These are phyloP conservation scores for Solanum microdontum DNA, from an alignment of 257 asterid genomes.

Conservation along the genomic window DNA sequence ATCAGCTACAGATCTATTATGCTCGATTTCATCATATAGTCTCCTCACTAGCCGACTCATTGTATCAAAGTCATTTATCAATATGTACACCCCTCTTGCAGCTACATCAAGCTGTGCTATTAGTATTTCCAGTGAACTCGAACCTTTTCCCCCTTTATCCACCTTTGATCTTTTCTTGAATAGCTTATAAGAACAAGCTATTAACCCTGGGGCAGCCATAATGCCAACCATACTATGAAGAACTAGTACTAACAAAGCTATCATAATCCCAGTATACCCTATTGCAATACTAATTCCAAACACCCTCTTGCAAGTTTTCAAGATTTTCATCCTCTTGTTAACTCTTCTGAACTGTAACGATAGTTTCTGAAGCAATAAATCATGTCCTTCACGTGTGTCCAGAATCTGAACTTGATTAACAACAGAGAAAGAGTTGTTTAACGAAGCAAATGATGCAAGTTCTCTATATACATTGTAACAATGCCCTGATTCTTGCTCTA, in stretches of 20 bases:
- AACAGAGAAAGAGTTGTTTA: conserved; percentile 34
- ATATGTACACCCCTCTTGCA: conserved; percentile 48
- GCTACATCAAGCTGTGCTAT: conserved; percentile 48
- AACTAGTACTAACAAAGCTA: conserved; percentile 17
- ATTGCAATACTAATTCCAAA: conserved; percentile 12
- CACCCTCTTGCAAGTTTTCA: conserved; percentile 15
- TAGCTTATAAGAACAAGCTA: conserved; percentile 5
- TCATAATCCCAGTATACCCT: conserved; percentile 18
- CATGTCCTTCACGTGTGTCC: conserved; percentile 26
- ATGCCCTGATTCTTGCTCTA: conserved; percentile 13
- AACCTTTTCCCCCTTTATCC: not conserved
- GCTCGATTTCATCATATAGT: conserved; percentile 49
- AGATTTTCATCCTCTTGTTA: conserved; percentile 21
- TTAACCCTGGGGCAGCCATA: conserved; percentile 19
- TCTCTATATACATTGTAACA: conserved; percentile 2
- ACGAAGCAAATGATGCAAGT: conserved; percentile 28
- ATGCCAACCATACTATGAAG: conserved; percentile 24
- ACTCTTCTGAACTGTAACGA: conserved; percentile 24
- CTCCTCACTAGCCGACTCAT: conserved; percentile 36
- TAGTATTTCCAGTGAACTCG: conserved; percentile 7
- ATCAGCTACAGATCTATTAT: conserved; percentile 30
- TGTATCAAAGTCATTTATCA: conserved; percentile 56
- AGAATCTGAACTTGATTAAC: conserved; percentile 21
- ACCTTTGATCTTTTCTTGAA: conserved; percentile 11
- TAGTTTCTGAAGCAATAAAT: conserved; percentile 23